A percentile compares a stretch with the other conserved stretches of the same genome.
Evolutionary conservation across 208 protist species (phyloP).

Genomic region (Leishmania guyanensis): DNA sequence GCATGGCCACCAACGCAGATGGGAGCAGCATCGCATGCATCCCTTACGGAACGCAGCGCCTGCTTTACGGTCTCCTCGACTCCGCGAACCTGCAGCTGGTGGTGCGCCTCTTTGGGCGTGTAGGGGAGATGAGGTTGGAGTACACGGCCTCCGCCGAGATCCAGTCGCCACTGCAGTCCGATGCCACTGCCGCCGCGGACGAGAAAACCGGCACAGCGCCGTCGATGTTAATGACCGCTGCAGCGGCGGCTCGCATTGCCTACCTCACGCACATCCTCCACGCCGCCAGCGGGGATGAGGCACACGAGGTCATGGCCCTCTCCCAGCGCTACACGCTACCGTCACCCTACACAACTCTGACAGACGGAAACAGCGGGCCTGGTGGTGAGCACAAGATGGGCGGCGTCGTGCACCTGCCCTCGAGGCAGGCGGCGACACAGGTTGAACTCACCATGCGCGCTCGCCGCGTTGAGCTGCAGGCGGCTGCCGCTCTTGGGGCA

Average conservation of each 20-base stretch:
- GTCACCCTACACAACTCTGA: constrained; percentile 64
- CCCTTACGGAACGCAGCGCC: constrained; percentile 37
- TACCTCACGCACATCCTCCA: constrained; percentile 32
- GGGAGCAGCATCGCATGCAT: constrained; percentile 29
- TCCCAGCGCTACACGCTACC: constrained; percentile 44
- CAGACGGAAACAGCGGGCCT: constrained; percentile 13
- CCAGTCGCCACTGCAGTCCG: background rate
- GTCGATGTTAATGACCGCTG: constrained; percentile 50
- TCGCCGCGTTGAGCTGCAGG: constrained; percentile 11
- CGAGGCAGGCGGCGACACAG: constrained; percentile 26
- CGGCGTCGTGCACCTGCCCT: constrained; percentile 38
- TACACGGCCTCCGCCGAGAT: constrained; percentile 43
- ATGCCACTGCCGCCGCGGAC: background rate
- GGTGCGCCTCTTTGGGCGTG: constrained; percentile 45
- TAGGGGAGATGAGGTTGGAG: constrained; percentile 57
- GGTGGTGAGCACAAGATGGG: constrained; percentile 16
- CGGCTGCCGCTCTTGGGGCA: constrained; percentile 3
- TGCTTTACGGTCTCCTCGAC: constrained; percentile 25
- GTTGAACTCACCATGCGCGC: constrained; percentile 19
- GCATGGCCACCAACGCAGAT: constrained; percentile 12
- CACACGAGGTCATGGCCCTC: constrained; percentile 48
- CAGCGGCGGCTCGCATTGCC: constrained; percentile 45
- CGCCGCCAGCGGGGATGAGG: constrained; percentile 30
- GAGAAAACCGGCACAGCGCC: background rate
- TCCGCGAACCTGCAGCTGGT: constrained; percentile 16